Conservation (phyloP, 2,329 filamentous ascomycete genomes). For the Fusarium sp. region DNA sequence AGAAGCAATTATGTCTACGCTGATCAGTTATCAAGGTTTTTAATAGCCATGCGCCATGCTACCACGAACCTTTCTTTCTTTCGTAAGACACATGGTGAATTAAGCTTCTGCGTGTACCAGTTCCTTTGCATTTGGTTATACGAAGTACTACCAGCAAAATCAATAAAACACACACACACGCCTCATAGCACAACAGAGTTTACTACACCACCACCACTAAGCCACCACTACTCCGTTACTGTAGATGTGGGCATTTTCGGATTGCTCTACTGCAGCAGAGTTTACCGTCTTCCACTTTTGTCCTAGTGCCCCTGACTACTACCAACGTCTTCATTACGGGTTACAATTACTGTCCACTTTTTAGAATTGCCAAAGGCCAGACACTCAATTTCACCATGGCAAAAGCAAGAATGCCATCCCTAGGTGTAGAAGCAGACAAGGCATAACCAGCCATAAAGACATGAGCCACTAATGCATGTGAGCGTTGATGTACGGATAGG, state of each 20-base stretch:
- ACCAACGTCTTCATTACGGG: conserved; percentile 3
- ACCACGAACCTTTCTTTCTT: background rate
- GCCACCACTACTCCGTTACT: background rate
- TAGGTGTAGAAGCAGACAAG: background rate
- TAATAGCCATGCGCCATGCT: background rate
- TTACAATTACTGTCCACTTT: background rate
- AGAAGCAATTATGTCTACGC: conserved; percentile 9
- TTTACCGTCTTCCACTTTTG: conserved; percentile 6
- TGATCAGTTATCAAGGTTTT: conserved; percentile 6
- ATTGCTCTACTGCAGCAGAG: background rate
- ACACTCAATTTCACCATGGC: background rate
- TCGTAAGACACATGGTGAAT: background rate
- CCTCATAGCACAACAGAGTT: conserved; percentile 1
- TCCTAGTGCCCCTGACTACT: conserved; percentile 20
- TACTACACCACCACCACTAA: conserved; percentile 7
- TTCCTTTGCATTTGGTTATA: background rate
- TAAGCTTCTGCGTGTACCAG: background rate
- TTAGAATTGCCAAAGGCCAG: background rate
- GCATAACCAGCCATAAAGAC: background rate
- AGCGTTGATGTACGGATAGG: conserved; percentile 2
- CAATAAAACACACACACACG: no score
- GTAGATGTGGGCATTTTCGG: conserved; percentile 6
- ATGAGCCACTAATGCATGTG: conserved; percentile 8
- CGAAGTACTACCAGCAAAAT: background rate
- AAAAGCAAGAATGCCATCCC: conserved; percentile 2